phyloP scores from a whole-genome alignment of 2,329 filamentous ascomycete genomes.

The Penicillium sp. region DNA sequence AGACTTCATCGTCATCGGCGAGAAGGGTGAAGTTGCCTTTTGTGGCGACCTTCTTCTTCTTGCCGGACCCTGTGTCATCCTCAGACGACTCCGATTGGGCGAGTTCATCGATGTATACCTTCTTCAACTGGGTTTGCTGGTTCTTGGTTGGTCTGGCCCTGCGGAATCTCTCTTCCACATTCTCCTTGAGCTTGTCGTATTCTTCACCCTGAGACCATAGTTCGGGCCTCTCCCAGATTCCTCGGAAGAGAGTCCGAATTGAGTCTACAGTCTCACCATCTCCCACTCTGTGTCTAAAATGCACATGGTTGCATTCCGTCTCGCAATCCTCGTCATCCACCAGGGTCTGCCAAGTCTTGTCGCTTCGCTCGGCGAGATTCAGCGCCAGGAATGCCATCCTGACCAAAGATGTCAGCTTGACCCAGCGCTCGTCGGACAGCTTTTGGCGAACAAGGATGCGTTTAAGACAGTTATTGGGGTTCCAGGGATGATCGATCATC shows the following conservation, averaged over 20 bases:
- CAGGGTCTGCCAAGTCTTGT: neutral
- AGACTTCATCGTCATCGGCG: neutral
- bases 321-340: neutral
- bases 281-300: neutral
- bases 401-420: neutral
- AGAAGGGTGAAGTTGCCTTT: neutral
- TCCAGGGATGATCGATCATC: conserved; percentile 31
- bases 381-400: neutral
- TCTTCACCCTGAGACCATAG: neutral
- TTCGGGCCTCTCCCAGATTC: neutral
- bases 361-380: neutral
- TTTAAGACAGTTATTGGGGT: neutral
- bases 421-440: neutral
- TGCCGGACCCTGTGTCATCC: neutral
- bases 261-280: neutral
- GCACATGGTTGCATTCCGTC: too few relatives aligned
- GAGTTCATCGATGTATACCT: neutral
- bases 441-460: neutral
- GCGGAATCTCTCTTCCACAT: neutral
- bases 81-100: neutral
- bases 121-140: neutral
- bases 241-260: neutral
- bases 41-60: neutral
- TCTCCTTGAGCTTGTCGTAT: neutral
- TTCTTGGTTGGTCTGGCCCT: neutral